Evolutionary conservation across 2,329 filamentous ascomycete species (phyloP), one percentile per base, ranked within the genome.

Genomic region (Pseudogymnoascus destructans): DNA sequence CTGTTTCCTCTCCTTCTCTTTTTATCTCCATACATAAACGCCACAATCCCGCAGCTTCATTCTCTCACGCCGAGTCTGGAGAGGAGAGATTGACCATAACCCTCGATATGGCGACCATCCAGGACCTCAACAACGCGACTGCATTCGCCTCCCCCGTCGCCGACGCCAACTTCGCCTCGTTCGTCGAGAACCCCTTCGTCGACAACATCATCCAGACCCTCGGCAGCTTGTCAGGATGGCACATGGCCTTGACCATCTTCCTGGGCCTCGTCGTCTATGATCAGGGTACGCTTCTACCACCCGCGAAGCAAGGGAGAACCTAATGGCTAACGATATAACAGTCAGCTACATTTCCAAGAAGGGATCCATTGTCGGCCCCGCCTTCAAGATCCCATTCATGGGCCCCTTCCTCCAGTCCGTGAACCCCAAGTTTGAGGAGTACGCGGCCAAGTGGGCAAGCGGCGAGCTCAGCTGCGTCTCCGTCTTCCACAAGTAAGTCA

Each of bases 371-470:
- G 81, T 79, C 57, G 88, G 88, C 36, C 87, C 88, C 25, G 66
- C 79, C 46, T 86, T 80, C 77, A 93, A 93, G 73, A 76, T 85
- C 60, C 88, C 88, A 40, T 92, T 93, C 69, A 90, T 97, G 71
- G 93, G 93, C n/a, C 92, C 93, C 4, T 97, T 98, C 73, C 79
- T 97, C 59, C 78, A 96, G 69, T 95, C 90, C 25, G 78, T 97
- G 66, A 85, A 95, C 72, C 93, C 93, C 59, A 89, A 92, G 68
- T 97, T 96, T 71, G 83, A 86, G 61, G 82, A 91, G 68, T 98
- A 98, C 75, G 80, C 91, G 71, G 85, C 79, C 61, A 96, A 97
- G 78, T 98, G 93, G 93, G 73, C 79, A 66, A 95, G 89, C 69
- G 93, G 88, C 52, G 85, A 88, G 54, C 78, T 98, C 66, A 96